Evolutionary conservation across 495 filamentous ascomycete species (phyloP), one percentile per base, ranked within the genome.

Genomic region (Annulohypoxylon moriforme): DNA sequence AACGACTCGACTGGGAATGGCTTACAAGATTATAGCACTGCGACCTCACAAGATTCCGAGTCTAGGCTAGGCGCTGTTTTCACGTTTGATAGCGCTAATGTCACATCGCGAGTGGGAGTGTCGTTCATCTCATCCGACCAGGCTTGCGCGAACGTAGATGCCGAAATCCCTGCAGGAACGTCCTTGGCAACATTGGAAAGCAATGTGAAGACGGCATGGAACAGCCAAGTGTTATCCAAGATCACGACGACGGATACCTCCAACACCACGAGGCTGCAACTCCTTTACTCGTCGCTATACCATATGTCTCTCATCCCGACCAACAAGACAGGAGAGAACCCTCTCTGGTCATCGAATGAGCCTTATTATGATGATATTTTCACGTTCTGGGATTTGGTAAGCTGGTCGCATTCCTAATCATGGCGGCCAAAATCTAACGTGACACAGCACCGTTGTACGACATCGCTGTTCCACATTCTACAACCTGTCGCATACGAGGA

Each of bases 271-370:
- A 88, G 85, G 25, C 82, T 92, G 2, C 75, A 81, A 50, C 75
- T 90, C n/a, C 80, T 93, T 25, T 93, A 93, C 72, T 84, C 86
- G 0, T 88, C 87, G 1, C 71, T 93, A 1, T 92, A 92, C 65
- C 88, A 89, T 67, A 92, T 92, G 88, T 85, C 88, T 59, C 71
- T 92, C 20, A 83, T 93, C 34, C 91, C 91, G 0, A 90, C 90
- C 3, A 91, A 93, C 73, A 86, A 88, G 46, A 93, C 91, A 0
- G 89, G 89, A 0, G 91, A 93, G 74, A 93, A 93, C 69, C 90
- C 91, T 0, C 75, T 82, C 5, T 93, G 91, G 90, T 74, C 69
- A 6, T 91, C 89, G 4, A 67, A 63, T 1, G 91, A 93, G 76
- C 91, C 91, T 13, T 93, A 88, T 68, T 89, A 87, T 60, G 85